Conservation (phyloP, 768 basidiomycete genomes). For the Guyanaporus albipodus region DNA sequence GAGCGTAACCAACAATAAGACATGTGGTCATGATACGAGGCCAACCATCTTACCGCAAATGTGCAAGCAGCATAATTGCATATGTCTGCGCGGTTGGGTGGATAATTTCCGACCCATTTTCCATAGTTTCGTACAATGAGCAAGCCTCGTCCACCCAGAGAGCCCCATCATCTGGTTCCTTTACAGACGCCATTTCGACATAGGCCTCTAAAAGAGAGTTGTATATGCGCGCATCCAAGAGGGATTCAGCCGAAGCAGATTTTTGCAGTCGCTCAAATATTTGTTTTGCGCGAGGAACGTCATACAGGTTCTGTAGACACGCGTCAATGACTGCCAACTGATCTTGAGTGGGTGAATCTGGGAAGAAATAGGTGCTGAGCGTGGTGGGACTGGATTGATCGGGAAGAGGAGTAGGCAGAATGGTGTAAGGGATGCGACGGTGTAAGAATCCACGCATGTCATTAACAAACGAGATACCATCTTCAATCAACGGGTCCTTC, state of each 20-base stretch:
- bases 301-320: constrained; percentile 71
- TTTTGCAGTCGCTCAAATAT: constrained; percentile 66
- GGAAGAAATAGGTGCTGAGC: constrained; percentile 51
- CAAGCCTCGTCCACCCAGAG: constrained; percentile 64
- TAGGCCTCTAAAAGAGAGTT: constrained; percentile 68
- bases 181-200: constrained; percentile 49
- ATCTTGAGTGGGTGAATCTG: constrained; percentile 64
- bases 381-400: constrained; percentile 35
- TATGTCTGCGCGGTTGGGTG: constrained; percentile 58
- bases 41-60: constrained; percentile 42
- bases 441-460: constrained; percentile 52
- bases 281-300: constrained; percentile 69
- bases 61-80: constrained; percentile 61
- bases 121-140: constrained; percentile 56
- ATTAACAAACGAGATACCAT: constrained; percentile 14
- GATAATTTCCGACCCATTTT: constrained; percentile 43
- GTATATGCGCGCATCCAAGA: constrained; percentile 49
- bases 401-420: constrained; percentile 68
- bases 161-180: constrained; percentile 40
- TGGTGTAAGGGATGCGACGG: constrained; percentile 45
- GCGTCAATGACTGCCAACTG: constrained; percentile 77
- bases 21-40: background rate
- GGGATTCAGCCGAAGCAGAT: constrained; percentile 37
- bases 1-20: constrained; percentile 25
- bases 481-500: constrained; percentile 20